These are phyloP conservation scores for Moringa oleifera DNA, from an alignment of 345 rosid genomes.

Conservation along the genomic window DNA sequence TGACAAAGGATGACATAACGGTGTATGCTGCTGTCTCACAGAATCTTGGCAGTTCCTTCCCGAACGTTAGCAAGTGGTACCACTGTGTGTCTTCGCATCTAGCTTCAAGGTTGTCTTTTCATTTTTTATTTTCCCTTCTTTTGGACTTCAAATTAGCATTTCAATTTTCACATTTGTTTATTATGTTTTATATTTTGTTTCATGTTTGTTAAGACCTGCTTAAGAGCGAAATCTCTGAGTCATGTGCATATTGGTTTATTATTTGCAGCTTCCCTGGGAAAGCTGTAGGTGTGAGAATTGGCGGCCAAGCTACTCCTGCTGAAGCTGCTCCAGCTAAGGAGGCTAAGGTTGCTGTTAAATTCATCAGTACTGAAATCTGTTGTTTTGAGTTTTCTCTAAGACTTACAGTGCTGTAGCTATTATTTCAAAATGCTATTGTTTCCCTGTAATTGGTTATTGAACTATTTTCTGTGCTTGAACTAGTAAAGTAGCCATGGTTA, in stretches of 20 bases:
- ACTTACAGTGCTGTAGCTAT: no score
- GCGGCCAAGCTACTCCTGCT: constrained; percentile 43
- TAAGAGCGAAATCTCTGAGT: neutral
- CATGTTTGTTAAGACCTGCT: neutral
- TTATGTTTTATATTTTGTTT: neutral
- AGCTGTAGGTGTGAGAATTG: constrained; percentile 70
- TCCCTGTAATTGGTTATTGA: no score
- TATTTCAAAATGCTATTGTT: no score
- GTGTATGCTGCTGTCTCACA: constrained; percentile 65
- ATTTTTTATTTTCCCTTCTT: neutral
- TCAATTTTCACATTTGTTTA: no score
- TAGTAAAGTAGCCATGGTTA: no score
- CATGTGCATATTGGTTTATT: neutral
- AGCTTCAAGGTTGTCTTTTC: constrained; percentile 47
- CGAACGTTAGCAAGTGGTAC: constrained; percentile 82
- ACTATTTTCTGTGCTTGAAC: no score
- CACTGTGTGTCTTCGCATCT: constrained; percentile 54
- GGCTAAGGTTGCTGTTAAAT: constrained; percentile 12
- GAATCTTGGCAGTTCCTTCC: constrained; percentile 60
- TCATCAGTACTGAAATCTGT: no score
- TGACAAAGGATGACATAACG: constrained; percentile 71
- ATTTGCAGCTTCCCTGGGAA: constrained; percentile 72
- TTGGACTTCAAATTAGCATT: neutral
- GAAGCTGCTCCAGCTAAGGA: constrained; percentile 30
- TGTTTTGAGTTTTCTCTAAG: no score